Evolutionary conservation across 495 filamentous ascomycete species (phyloP).

Genomic region (Hypoxylon fuscum): DNA sequence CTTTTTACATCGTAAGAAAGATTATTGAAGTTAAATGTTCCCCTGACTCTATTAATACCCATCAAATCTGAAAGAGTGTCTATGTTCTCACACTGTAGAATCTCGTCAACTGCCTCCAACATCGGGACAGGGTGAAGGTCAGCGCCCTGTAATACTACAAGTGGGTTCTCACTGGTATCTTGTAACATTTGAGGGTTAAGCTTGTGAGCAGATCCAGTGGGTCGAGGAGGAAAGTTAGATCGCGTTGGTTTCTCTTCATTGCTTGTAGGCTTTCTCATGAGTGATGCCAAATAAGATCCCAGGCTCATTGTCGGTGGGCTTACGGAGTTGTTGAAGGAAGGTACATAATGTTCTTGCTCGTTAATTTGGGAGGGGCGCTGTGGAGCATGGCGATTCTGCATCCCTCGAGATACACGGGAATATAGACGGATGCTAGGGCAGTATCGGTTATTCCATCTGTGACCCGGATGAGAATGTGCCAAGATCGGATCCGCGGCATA

Average conservation of each 20-base stretch:
- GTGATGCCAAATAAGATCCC: too few relatives aligned
- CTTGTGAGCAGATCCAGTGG: neutral
- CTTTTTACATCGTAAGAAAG: neutral
- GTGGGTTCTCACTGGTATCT: neutral
- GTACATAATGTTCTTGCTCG: neutral
- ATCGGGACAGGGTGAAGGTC: neutral
- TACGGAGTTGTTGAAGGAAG: too few relatives aligned
- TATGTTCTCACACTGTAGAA: neutral
- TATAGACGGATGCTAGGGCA: slow-evolving; percentile 19
- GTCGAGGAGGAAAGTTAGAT: slow-evolving; percentile 7
- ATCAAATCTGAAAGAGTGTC: slow-evolving; percentile 7
- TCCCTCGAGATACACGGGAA: slow-evolving; percentile 5
- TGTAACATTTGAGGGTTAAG: neutral
- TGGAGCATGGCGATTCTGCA: neutral
- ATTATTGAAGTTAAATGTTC: slow-evolving; percentile 10
- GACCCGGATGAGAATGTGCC: slow-evolving; percentile 26
- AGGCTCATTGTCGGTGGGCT: too few relatives aligned
- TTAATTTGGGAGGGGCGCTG: neutral
- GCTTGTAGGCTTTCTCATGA: neutral
- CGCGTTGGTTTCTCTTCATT: neutral
- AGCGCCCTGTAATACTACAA: neutral
- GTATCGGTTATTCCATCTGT: slow-evolving; percentile 4
- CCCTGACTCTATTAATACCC: neutral
- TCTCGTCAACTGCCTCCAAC: neutral
- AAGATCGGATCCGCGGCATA: slow-evolving; percentile 28